Evolutionary conservation across 2,329 filamentous ascomycete genomes (phyloP).

Genomic region (Aureobasidium melanogenum): DNA sequence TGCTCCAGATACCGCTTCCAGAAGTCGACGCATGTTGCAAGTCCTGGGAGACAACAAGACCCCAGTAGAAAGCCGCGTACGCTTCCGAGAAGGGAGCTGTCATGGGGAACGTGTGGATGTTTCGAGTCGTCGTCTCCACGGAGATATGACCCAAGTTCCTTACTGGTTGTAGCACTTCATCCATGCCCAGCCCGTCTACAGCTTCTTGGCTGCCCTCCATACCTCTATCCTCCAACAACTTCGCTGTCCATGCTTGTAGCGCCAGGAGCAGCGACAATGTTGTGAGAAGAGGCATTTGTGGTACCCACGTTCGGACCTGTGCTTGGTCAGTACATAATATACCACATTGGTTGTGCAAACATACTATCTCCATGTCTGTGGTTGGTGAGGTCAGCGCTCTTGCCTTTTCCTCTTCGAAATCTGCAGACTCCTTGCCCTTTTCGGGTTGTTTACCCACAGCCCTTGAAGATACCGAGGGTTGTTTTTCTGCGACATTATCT

Average conservation of each 20-base stretch:
- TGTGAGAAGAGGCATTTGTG: constrained; percentile 9
- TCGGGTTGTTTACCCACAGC: constrained; percentile 91
- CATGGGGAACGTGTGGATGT: constrained; percentile 53
- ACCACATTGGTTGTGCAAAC: background rate
- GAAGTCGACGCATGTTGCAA: constrained; percentile 80
- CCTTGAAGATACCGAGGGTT: constrained; percentile 83
- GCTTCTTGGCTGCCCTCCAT: constrained; percentile 6
- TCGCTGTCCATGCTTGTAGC: constrained; percentile 5
- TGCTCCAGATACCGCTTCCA: constrained; percentile 81
- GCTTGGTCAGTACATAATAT: constrained; percentile 12
- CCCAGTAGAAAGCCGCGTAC: constrained; percentile 77
- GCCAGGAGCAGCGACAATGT: background rate
- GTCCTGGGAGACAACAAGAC: constrained; percentile 83
- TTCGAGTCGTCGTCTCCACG: constrained; percentile 62
- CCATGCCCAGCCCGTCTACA: constrained; percentile 27
- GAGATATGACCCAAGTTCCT: constrained; percentile 41
- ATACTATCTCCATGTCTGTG: constrained; percentile 36
- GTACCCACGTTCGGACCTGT: constrained; percentile 3
- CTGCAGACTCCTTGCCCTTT: constrained; percentile 49
- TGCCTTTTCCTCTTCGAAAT: constrained; percentile 47
- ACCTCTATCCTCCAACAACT: constrained; percentile 2
- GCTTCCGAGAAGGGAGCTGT: constrained; percentile 93
- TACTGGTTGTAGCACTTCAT: constrained; percentile 18
- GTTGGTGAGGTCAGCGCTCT: constrained; percentile 40
- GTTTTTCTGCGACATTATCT: constrained; percentile 35